Percentiles rank a stretch among this genome's conserved stretches.
Evolutionary conservation across 2,329 filamentous ascomycete species (phyloP).

Genomic region (Aspergillus eucalypticola): DNA sequence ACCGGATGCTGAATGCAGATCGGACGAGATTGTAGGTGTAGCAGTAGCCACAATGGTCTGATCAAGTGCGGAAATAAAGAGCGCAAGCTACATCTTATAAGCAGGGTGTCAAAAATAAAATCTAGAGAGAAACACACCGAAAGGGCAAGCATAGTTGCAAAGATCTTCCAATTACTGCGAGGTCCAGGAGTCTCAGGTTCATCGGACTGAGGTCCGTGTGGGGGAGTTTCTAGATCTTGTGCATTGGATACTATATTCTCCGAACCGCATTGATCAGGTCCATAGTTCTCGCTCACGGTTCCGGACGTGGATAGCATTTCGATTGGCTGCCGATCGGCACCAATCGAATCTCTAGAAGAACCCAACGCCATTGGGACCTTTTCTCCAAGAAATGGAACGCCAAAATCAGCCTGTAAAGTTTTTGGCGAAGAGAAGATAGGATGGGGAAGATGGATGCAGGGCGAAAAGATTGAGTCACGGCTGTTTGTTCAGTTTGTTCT

Average conservation of each 20-base stretch:
- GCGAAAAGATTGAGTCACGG: slow-evolving; percentile 4
- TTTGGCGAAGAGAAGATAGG: neutral
- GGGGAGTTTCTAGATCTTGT: neutral
- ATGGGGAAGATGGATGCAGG: neutral
- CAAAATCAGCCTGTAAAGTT: neutral
- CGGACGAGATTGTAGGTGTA: slow-evolving; percentile 59
- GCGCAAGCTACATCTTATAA: slow-evolving; percentile 17
- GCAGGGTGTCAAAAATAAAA: neutral
- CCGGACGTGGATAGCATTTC: neutral
- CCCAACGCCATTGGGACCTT: neutral
- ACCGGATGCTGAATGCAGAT: slow-evolving; percentile 66
- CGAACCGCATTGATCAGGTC: neutral
- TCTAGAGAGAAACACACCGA: slow-evolving; percentile 13
- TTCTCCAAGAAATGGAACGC: neutral
- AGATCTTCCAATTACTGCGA: slow-evolving; percentile 20
- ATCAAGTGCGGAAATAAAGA: slow-evolving; percentile 37
- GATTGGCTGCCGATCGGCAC: neutral
- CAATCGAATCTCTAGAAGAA: neutral
- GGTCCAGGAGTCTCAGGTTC: neutral
- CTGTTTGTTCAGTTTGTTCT: slow-evolving; percentile 6
- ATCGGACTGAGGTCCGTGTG: neutral
- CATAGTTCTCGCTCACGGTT: neutral
- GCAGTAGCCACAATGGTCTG: slow-evolving; percentile 63
- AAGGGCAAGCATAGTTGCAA: slow-evolving; percentile 21
- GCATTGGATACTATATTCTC: neutral